Percentiles rank a stretch among this genome's conserved stretches.
Evolutionary conservation across 148 eudicot species (phyloP).

Genomic region (Nepenthes mirabilis): DNA sequence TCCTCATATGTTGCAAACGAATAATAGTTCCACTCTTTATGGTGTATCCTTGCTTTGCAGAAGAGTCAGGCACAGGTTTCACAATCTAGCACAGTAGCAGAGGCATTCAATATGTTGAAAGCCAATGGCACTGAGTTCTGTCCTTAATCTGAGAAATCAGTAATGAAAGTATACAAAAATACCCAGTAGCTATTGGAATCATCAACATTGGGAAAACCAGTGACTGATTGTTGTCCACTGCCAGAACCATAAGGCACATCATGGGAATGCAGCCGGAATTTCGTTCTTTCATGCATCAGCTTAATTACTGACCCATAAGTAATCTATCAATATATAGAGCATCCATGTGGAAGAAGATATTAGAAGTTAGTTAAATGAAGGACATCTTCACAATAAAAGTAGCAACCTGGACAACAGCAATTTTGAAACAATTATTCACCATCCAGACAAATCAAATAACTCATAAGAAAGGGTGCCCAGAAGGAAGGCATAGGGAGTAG

Average conservation of each 20-base stretch:
- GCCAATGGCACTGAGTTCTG: not conserved
- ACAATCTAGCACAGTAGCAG: conserved; percentile 38
- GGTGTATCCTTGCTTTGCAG: conserved; percentile 67
- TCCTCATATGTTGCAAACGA: conserved; percentile 85
- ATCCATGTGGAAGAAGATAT: not conserved
- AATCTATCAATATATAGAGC: conserved; percentile 30
- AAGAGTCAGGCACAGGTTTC: conserved; percentile 46
- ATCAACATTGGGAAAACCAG: conserved; percentile 83
- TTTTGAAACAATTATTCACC: too few relatives aligned
- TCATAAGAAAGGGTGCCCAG: too few relatives aligned
- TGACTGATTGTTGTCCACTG: conserved; percentile 97
- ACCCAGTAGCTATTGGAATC: conserved; percentile 98
- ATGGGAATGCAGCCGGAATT: conserved; percentile 74
- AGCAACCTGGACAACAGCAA: too few relatives aligned
- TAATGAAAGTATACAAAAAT: conserved; percentile 1
- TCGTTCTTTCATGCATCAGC: conserved; percentile 85
- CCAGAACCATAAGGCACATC: conserved; percentile 98
- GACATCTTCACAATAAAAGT: not conserved
- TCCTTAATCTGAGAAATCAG: not conserved
- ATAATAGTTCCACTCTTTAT: conserved; percentile 54
- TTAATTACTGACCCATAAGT: conserved; percentile 83
- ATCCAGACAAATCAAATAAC: too few relatives aligned
- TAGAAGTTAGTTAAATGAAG: too few relatives aligned
- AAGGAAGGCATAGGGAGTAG: too few relatives aligned
- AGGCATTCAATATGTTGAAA: not conserved